These are phyloP conservation scores for Apiospora saccharicola DNA, from an alignment of 2,329 filamentous ascomycete genomes.

Conservation along the genomic window DNA sequence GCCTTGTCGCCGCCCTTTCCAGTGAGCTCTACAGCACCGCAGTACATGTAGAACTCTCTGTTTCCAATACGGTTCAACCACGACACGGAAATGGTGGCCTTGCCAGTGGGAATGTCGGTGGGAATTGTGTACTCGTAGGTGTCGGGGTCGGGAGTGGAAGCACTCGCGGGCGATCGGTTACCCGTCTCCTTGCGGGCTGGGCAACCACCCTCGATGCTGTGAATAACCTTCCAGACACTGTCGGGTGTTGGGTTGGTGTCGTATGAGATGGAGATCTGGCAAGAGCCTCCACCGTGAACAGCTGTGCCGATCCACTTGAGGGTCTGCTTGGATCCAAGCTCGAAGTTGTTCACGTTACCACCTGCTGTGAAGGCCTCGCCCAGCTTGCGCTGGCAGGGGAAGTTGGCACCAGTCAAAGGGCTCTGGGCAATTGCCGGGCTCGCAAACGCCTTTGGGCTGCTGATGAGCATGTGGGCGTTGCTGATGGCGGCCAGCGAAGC, in stretches of 20 bases:
- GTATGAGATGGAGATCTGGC: slow-evolving; percentile 86
- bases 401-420: slow-evolving; percentile 76
- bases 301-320: slow-evolving; percentile 76
- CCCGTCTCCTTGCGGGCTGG: slow-evolving; percentile 65
- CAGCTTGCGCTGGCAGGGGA: slow-evolving; percentile 79
- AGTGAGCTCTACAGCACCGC: slow-evolving; percentile 75
- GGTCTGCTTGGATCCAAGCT: slow-evolving; percentile 66
- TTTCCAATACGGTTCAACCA: slow-evolving; percentile 96
- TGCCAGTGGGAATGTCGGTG: slow-evolving; percentile 72
- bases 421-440: slow-evolving; percentile 52
- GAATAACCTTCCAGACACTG: slow-evolving; percentile 86
- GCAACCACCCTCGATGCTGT: slow-evolving; percentile 87
- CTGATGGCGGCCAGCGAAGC: slow-evolving; percentile 65
- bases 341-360: slow-evolving; percentile 63
- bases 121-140: slow-evolving; percentile 78
- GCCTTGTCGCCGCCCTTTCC: slow-evolving; percentile 56
- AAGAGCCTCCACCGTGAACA: slow-evolving; percentile 89
- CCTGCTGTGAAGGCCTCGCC: slow-evolving; percentile 54
- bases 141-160: slow-evolving; percentile 55
- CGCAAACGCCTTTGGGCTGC: slow-evolving; percentile 47
- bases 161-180: slow-evolving; percentile 61
- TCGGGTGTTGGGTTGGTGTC: slow-evolving; percentile 72
- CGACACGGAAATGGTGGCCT: slow-evolving; percentile 87
- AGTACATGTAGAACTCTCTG: slow-evolving; percentile 99
- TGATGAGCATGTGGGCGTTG: slow-evolving; percentile 81